A percentile compares a stretch with the other conserved stretches of the same genome.
Conservation (phyloP, 73 alveolate genomes). For the Paramecium caudatum region DNA sequence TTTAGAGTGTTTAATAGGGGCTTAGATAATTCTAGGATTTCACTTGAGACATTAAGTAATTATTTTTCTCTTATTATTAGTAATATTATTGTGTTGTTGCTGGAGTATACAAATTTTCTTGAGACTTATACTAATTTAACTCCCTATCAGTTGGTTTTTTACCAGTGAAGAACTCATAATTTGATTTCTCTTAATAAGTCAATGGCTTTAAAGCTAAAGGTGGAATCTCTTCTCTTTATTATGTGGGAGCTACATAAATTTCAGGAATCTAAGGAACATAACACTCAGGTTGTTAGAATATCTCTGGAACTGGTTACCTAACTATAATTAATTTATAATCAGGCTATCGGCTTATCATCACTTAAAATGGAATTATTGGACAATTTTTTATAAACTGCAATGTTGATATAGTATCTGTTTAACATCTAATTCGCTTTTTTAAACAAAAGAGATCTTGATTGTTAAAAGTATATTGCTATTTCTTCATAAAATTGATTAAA, state of each 20-base stretch:
- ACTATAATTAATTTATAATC: background rate
- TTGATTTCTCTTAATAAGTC: background rate
- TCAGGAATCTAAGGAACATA: background rate
- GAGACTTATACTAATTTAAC: too few relatives aligned
- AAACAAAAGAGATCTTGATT: background rate
- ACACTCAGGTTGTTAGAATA: background rate
- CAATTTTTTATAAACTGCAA: background rate
- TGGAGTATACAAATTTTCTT: too few relatives aligned
- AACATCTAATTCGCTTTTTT: slow-evolving; percentile 10
- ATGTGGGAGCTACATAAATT: background rate
- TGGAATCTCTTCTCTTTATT: background rate
- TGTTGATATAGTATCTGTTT: background rate
- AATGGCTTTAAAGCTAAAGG: background rate
- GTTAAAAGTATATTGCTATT: background rate
- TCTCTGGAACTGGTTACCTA: slow-evolving; percentile 2
- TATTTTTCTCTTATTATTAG: too few relatives aligned
- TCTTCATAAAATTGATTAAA: slow-evolving; percentile 13
- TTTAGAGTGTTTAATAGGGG: too few relatives aligned
- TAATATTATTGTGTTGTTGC: too few relatives aligned
- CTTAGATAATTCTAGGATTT: too few relatives aligned
- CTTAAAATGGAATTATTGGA: slow-evolving; percentile 41
- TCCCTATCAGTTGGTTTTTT: too few relatives aligned
- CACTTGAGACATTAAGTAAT: too few relatives aligned
- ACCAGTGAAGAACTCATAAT: slow-evolving; percentile 24
- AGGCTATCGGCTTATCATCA: background rate